Percentiles rank a stretch among this genome's conserved stretches.
Conservation (phyloP, 2,329 filamentous ascomycete genomes). For the Xylogone sp. region DNA sequence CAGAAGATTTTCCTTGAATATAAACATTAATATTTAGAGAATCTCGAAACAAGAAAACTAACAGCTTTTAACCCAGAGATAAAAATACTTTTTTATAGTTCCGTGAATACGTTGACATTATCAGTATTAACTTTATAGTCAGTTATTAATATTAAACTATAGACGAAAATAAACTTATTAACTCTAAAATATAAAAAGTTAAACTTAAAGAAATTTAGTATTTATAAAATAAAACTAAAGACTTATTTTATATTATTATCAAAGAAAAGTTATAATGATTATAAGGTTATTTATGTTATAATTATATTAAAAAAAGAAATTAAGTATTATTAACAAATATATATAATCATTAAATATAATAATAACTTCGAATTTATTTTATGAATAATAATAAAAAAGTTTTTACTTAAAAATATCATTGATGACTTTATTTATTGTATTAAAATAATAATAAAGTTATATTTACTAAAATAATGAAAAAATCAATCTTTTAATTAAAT, state of each 20-base stretch:
- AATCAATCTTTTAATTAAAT: slow-evolving; percentile 4
- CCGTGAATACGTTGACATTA: too few species aligned
- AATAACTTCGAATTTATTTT: not conserved
- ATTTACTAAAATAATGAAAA: slow-evolving; percentile 1
- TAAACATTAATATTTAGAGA: too few species aligned
- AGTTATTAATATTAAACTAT: not conserved
- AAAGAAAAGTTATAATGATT: not conserved
- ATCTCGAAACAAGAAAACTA: too few species aligned
- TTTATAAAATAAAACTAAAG: slow-evolving; percentile 2
- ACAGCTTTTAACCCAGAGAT: too few species aligned
- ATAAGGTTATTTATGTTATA: slow-evolving; percentile 3
- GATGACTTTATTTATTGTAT: not conserved
- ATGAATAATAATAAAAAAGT: slow-evolving; percentile 1
- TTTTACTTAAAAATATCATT: not conserved
- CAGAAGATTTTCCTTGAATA: too few species aligned
- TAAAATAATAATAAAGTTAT: slow-evolving; percentile 2
- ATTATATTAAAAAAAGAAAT: slow-evolving; percentile 1
- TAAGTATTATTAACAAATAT: slow-evolving; percentile 4
- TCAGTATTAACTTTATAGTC: too few species aligned
- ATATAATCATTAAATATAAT: not conserved
- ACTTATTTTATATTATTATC: not conserved
- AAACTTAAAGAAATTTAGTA: not conserved
- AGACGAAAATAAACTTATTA: slow-evolving; percentile 2
- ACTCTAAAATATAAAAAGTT: slow-evolving; percentile 3
- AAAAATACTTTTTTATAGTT: too few species aligned